Evolutionary conservation across 202 grass and related monocot species (phyloP), one percentile per base, ranked within the genome.

Genomic region (Sporobolus alterniflorus): DNA sequence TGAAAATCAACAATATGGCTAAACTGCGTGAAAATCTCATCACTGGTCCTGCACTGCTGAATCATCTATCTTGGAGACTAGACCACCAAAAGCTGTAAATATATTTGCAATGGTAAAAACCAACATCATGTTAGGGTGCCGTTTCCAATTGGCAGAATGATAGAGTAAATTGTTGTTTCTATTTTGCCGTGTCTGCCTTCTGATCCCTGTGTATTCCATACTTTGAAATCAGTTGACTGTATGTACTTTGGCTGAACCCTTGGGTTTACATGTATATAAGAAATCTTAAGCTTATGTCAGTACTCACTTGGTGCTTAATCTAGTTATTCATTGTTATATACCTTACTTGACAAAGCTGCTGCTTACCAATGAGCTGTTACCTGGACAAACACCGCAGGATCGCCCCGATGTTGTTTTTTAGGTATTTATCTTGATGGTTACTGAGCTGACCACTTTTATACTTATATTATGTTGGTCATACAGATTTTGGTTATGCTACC

Each of bases 41-140:
- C 6, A 46, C 26, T 64, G 24, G 69, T 44, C 28, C 49, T 28
- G 79, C 15, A 7, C 47, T 51, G 61, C 50, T 63, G 70, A 50
- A 67, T 67, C 39, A 30, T 69, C 42, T 15, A 39, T 74, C 29
- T 11, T 71, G 42, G 42, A 74, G 26, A 18, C 33, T 32, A 46
- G 33, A 7, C 65, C 62, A 64, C 32, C 32, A 22, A 80, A 73
- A 69, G 20, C 25, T 89, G 81, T 79, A 26, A 67, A 74, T 54
- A 74, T 54, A 57, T 69, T 42, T 47, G 25, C 39, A 42, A 9
- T 72, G 40, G 48, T 62, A 61, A 32, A 69, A 72, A 26, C 42
- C 33, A 62, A 61, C 20, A 61, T 71, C 6, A 17, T 3, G 51
- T 32, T 59, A 71, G 36, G 43, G 26, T 71, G 54, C 26, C 8